A percentile compares a stretch with the other conserved stretches of the same genome.
Conservation (phyloP, 2,329 filamentous ascomycete genomes). For the Curvularia lunata region DNA sequence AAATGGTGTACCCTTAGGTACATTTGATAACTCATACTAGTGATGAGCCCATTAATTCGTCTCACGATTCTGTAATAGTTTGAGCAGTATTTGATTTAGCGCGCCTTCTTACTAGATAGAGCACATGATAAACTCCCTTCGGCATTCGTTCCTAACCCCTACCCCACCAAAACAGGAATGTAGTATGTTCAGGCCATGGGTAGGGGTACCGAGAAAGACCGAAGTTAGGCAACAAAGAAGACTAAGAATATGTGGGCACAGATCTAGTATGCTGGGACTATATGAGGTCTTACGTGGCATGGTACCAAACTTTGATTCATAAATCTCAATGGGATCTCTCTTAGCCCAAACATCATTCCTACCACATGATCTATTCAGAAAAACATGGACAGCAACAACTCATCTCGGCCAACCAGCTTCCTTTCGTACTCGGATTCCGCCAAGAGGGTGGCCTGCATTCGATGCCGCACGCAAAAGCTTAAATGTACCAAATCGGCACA, state of each 20-base stretch:
- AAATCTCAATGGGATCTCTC: not conserved
- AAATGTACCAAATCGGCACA: slow-evolving; percentile 6
- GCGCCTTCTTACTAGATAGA: too few relatives aligned
- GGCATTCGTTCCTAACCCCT: too few relatives aligned
- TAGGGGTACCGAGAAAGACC: too few relatives aligned
- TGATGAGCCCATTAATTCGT: too few relatives aligned
- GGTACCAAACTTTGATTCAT: not conserved
- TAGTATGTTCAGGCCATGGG: too few relatives aligned
- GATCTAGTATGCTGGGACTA: not conserved
- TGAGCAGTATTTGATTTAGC: too few relatives aligned
- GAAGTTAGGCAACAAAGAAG: not conserved
- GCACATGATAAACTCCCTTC: too few relatives aligned
- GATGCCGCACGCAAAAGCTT: slow-evolving; percentile 6
- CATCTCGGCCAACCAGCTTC: not conserved
- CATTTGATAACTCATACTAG: too few relatives aligned
- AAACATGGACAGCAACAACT: not conserved
- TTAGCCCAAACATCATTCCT: not conserved
- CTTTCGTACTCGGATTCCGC: not conserved
- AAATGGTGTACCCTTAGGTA: too few relatives aligned
- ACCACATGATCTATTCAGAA: not conserved
- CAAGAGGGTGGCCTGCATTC: slow-evolving; percentile 6
- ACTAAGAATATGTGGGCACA: not conserved
- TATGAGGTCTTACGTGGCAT: not conserved
- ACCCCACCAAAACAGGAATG: too few relatives aligned
- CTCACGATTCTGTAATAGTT: too few relatives aligned